phyloP scores from a whole-genome alignment of 148 eudicot species.

The Arctostaphylos glauca region DNA sequence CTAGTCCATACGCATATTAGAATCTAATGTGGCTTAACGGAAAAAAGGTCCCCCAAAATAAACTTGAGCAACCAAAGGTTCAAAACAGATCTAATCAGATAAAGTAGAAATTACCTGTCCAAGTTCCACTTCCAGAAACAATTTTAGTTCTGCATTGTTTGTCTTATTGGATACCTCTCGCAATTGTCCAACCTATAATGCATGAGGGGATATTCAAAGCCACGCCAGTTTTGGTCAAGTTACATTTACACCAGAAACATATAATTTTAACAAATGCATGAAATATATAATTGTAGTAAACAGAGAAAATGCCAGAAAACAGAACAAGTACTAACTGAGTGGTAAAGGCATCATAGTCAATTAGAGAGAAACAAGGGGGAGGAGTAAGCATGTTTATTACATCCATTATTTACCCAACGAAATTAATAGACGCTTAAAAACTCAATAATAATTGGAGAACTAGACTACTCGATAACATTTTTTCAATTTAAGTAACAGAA shows the following conservation, averaged over 20 bases:
- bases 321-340: not conserved
- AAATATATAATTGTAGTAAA: not conserved
- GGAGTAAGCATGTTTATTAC: not conserved
- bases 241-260: not conserved
- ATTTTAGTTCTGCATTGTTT: conserved; percentile 75
- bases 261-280: not conserved
- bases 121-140: conserved; percentile 80
- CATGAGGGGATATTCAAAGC: not conserved
- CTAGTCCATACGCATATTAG: conserved; percentile 6
- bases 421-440: not conserved
- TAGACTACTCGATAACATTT: not conserved
- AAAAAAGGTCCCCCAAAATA: not conserved
- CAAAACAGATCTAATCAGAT: conserved; percentile 7
- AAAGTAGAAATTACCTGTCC: conserved; percentile 50
- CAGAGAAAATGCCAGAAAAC: conserved; percentile 1
- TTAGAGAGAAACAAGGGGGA: not conserved
- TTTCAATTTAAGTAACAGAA: not conserved
- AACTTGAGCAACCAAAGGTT: conserved; percentile 3
- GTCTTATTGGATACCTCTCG: conserved; percentile 75
- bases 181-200: conserved; percentile 75
- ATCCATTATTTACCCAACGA: not conserved
- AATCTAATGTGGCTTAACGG: not conserved
- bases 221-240: not conserved
- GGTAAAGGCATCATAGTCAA: not conserved
- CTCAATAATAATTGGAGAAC: not conserved